Evolutionary conservation across 164 flowering plant genomes (phyloP), one percentile per base, ranked within the genome.

Genomic region (Pachysandra terminalis): DNA sequence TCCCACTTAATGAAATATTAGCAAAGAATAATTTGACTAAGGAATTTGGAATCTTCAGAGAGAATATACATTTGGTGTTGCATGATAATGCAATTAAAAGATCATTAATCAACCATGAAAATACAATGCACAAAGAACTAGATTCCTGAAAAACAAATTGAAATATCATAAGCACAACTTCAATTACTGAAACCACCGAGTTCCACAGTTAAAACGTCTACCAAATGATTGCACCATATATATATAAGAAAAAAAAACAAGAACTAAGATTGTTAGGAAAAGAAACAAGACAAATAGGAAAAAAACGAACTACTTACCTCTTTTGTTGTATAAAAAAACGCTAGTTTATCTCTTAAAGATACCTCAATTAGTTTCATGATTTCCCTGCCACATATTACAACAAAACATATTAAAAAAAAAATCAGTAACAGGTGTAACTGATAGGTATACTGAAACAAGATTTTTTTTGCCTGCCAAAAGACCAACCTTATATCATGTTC

Each of bases 341-440:
- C 99, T 64, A 95, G 84, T 82, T 90, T 90, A 73, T 95, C 98
- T 78, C 99, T 92, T 56, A 67, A 96, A 68, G 97, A 81, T 58
- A 95, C 87, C 76, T 95, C 99, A 21, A 96, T 95, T 66, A 92
- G 77, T 73, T 86, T 92, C 40, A n/a, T 12, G n/a, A 80, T 56
- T 55, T 76, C 84, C 88, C 97, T 95, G 90, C 71, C 63, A 70
- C 16, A 23, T 15, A 28, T 7, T 17, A 14, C 3, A 25, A 9
- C n/a, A n/a, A n/a, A n/a, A n/a, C n/a, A n/a, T n/a, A n/a, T n/a
- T n/a, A n/a, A n/a, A 51, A 68, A 19, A 32, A 45, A 45, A 45
- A 45, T 45, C 51, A 51, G 28, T 16, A 24, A 41, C 9, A 25
- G 10, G 21, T 48, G 32, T 19, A 27, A 27, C 3, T 22, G 5